Conservation (phyloP, 768 basidiomycete genomes). For the Coprinopsis cinerea region DNA sequence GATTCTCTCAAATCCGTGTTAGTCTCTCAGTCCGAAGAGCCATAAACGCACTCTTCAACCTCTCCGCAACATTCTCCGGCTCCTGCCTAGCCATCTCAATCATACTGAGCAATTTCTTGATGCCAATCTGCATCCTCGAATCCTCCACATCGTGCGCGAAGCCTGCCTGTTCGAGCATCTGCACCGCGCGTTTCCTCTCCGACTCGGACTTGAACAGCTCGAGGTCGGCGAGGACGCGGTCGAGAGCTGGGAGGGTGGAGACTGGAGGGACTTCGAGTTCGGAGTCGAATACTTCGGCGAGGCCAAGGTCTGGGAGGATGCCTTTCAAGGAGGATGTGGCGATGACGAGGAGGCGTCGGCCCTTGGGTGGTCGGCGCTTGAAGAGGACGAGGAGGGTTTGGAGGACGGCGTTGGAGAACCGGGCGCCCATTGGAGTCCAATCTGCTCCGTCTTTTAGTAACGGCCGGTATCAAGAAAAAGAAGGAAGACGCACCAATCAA, state of each 20-base stretch:
- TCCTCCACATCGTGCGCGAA: conserved; percentile 40
- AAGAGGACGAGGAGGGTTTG: conserved; percentile 88
- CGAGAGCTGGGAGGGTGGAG: conserved; percentile 62
- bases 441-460: conserved; percentile 40
- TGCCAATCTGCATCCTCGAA: conserved; percentile 68
- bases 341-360: conserved; percentile 84
- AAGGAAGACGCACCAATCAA: conserved; percentile 57
- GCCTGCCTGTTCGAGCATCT: conserved; percentile 68
- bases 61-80: conserved; percentile 72
- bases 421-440: conserved; percentile 95
- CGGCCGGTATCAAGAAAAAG: not conserved
- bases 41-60: conserved; percentile 60
- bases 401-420: conserved; percentile 91
- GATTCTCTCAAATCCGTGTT: too few relatives aligned
- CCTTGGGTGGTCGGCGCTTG: conserved; percentile 88
- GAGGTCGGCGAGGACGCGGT: conserved; percentile 72
- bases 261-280: conserved; percentile 84
- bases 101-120: conserved; percentile 88
- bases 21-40: conserved; percentile 35
- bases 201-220: conserved; percentile 59
- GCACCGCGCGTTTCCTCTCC: conserved; percentile 54
- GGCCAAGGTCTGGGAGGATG: conserved; percentile 82
- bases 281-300: conserved; percentile 85
- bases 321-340: conserved; percentile 88
- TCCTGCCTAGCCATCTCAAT: conserved; percentile 98